phyloP scores from a whole-genome alignment of 495 filamentous ascomycete genomes.

The Trichoderma erinaceum region DNA sequence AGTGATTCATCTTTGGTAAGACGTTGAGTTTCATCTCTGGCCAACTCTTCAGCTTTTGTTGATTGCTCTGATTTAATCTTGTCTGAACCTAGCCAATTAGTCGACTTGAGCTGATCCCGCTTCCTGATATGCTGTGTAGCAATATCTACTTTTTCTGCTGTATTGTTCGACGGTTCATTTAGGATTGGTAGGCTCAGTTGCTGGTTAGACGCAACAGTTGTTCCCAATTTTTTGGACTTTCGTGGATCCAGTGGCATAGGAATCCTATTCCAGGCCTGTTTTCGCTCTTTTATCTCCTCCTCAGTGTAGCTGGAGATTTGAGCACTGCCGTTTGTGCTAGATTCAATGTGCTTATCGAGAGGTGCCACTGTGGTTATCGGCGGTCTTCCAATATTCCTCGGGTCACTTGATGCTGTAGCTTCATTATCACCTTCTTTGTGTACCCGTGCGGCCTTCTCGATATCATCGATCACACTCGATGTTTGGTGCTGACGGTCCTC shows the following conservation, averaged over 20 bases:
- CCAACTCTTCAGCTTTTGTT: not conserved
- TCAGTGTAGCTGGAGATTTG: not conserved
- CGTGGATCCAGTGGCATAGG: slow-evolving; percentile 12
- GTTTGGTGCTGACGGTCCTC: not conserved
- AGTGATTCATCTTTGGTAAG: not conserved
- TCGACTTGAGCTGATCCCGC: not conserved
- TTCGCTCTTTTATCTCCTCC: not conserved
- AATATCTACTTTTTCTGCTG: not conserved
- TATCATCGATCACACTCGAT: not conserved
- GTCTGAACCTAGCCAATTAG: not conserved
- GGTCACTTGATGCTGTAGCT: not conserved
- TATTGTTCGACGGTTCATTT: not conserved
- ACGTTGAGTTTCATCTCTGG: not conserved
- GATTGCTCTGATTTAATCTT: not conserved
- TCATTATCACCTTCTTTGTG: not conserved
- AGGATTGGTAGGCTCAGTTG: not conserved
- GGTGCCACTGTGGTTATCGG: not conserved
- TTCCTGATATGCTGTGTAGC: not conserved
- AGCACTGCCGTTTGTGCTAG: not conserved
- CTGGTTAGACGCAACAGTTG: not conserved
- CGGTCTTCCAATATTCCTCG: not conserved
- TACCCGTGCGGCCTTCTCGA: not conserved
- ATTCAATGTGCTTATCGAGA: not conserved
- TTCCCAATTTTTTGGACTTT: slow-evolving; percentile 1
- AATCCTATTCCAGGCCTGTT: slow-evolving; percentile 14